Evolutionary conservation across 805 yeast species (phyloP).

Genomic region (Metschnikowia henanensis): DNA sequence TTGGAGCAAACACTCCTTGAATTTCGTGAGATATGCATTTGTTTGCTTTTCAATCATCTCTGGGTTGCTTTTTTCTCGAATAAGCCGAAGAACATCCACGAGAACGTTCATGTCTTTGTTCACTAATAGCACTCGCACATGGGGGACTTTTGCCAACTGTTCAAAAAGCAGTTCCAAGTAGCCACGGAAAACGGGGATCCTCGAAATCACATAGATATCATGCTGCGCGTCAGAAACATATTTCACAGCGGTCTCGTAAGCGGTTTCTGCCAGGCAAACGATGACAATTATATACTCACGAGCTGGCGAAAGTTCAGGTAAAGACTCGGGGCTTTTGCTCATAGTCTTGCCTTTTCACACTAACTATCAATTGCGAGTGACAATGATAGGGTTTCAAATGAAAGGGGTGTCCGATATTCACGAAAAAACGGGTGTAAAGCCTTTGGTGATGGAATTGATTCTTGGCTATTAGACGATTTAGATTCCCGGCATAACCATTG

Average conservation of each 20-base stretch:
- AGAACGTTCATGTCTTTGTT: conserved; percentile 10
- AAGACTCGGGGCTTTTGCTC: neutral
- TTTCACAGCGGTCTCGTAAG: conserved; percentile 7
- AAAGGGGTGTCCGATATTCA: too few species aligned
- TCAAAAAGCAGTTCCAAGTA: conserved; percentile 10
- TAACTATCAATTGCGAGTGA: too few species aligned
- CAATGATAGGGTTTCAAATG: too few species aligned
- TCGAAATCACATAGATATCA: conserved; percentile 15
- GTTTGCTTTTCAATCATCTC: neutral
- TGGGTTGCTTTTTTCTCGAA: conserved; percentile 1
- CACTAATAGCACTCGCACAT: conserved; percentile 11
- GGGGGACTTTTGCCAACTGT: conserved; percentile 2
- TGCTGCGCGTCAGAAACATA: conserved; percentile 8
- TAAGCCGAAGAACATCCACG: conserved; percentile 9
- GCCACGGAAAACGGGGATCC: conserved; percentile 5
- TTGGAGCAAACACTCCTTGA: conserved; percentile 8
- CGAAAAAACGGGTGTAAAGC: too few species aligned
- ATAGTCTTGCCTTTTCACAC: too few species aligned
- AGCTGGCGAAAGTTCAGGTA: conserved; percentile 1
- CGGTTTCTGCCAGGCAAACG: conserved; percentile 12
- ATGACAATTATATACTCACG: conserved; percentile 10
- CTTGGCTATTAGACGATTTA: too few species aligned
- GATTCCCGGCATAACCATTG: too few species aligned
- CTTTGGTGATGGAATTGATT: too few species aligned
- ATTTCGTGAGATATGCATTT: conserved; percentile 3